phyloP scores from a whole-genome alignment of 768 basidiomycete species.

The Daedalea quercina region DNA sequence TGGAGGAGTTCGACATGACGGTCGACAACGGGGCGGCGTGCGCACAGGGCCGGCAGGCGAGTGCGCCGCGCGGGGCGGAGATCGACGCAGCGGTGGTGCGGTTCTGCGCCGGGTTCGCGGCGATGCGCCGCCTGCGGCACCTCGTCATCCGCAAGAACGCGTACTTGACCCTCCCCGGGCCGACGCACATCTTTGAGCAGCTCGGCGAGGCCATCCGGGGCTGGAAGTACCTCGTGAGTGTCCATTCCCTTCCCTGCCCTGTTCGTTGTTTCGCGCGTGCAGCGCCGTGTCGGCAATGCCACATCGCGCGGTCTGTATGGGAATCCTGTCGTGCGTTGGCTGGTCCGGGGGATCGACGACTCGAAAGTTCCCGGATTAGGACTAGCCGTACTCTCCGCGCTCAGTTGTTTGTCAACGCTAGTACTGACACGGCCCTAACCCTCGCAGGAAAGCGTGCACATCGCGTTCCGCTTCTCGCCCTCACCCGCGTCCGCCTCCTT shows the following conservation, averaged over 20 bases:
- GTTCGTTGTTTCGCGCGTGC: not conserved
- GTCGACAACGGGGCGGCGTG: conserved; percentile 18
- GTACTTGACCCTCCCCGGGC: conserved; percentile 49
- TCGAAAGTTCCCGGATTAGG: not conserved
- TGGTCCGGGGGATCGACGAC: not conserved
- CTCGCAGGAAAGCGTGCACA: conserved; percentile 42
- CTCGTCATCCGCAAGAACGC: conserved; percentile 49
- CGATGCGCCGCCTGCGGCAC: conserved; percentile 31
- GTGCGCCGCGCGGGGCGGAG: not conserved
- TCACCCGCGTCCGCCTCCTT: conserved; percentile 20
- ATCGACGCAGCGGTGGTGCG: conserved; percentile 11
- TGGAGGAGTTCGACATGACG: conserved; percentile 35
- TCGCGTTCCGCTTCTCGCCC: conserved; percentile 52
- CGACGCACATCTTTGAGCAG: conserved; percentile 36
- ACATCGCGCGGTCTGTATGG: not conserved
- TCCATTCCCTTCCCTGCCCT: not conserved
- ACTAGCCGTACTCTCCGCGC: not conserved
- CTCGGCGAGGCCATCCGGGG: conserved; percentile 36
- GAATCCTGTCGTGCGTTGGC: not conserved
- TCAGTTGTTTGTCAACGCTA: too few relatives aligned
- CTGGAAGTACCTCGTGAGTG: conserved; percentile 45
- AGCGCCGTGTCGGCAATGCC: too few relatives aligned
- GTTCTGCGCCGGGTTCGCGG: conserved; percentile 36
- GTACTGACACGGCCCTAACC: conserved; percentile 2
- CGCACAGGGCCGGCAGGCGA: too few relatives aligned